A percentile compares a stretch with the other conserved stretches of the same genome.
Conservation (phyloP, 352 stramenopile genomes). For the Phytopythium boreale region DNA sequence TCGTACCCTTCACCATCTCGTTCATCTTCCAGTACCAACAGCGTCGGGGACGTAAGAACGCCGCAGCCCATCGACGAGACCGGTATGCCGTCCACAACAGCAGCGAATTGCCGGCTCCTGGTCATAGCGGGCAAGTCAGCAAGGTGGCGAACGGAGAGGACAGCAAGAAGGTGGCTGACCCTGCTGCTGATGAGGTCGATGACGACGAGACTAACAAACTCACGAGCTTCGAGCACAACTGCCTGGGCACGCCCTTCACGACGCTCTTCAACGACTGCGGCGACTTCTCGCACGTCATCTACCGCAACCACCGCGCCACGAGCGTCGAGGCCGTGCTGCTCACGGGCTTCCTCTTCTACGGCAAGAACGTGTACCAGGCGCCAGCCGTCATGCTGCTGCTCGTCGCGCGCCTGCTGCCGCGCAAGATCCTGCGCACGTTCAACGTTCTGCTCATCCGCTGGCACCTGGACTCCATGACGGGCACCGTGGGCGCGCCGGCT, state of each 20-base stretch:
- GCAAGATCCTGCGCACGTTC: conserved; percentile 23
- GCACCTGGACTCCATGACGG: conserved; percentile 18
- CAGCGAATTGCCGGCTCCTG: not conserved
- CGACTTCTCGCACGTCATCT: conserved; percentile 16
- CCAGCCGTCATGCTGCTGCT: conserved; percentile 18
- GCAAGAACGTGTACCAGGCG: conserved; percentile 18
- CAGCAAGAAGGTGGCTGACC: not conserved
- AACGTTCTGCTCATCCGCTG: conserved; percentile 27
- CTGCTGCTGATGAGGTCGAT: too few species aligned
- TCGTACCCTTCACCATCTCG: conserved; percentile 12
- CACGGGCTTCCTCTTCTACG: conserved; percentile 19
- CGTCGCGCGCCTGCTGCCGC: conserved; percentile 19
- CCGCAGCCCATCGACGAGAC: not conserved
- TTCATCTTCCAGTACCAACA: conserved; percentile 11
- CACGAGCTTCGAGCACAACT: conserved; percentile 20
- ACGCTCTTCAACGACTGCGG: conserved; percentile 21
- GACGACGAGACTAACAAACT: not conserved
- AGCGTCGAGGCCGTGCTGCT: conserved; percentile 19
- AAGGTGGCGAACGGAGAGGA: not conserved
- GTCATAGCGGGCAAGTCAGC: too few species aligned
- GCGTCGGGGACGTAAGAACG: too few species aligned
- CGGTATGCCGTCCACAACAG: not conserved
- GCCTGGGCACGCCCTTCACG: conserved; percentile 17
- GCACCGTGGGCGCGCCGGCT: conserved; percentile 13
- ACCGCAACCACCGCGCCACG: conserved; percentile 9